Conservation (phyloP, 768 basidiomycete genomes). For the Boletus subcaerulescens region DNA sequence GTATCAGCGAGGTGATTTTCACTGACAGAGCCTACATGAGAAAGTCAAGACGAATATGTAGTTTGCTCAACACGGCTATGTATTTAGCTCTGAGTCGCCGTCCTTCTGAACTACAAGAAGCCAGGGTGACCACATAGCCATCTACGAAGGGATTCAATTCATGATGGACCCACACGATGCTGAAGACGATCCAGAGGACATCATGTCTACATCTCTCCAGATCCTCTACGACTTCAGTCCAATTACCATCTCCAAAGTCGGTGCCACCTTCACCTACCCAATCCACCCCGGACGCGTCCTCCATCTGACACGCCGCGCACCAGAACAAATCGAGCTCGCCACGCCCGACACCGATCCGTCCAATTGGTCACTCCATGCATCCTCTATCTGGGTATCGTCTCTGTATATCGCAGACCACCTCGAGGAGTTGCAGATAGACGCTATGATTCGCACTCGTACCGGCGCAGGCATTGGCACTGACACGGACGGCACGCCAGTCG, state of each 20-base stretch:
- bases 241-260: constrained; percentile 56
- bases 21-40: no score
- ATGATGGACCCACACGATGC: no score
- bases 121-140: no score
- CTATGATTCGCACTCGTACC: constrained; percentile 4
- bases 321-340: constrained; percentile 39
- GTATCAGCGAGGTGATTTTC: no score
- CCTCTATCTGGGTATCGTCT: constrained; percentile 72
- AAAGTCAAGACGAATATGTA: no score
- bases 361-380: constrained; percentile 77
- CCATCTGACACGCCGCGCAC: neutral
- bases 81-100: no score
- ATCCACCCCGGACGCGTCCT: constrained; percentile 17
- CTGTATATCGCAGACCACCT: constrained; percentile 66
- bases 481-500: constrained; percentile 5
- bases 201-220: constrained; percentile 62
- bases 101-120: no score
- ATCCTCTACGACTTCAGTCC: constrained; percentile 61
- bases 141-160: no score
- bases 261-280: constrained; percentile 49
- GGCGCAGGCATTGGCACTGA: neutral
- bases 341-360: constrained; percentile 64
- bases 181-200: constrained; percentile 53
- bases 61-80: no score
- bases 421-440: constrained; percentile 41